Evolutionary conservation across 768 basidiomycete genomes (phyloP).

Genomic region (Leccinum fibrillosum): DNA sequence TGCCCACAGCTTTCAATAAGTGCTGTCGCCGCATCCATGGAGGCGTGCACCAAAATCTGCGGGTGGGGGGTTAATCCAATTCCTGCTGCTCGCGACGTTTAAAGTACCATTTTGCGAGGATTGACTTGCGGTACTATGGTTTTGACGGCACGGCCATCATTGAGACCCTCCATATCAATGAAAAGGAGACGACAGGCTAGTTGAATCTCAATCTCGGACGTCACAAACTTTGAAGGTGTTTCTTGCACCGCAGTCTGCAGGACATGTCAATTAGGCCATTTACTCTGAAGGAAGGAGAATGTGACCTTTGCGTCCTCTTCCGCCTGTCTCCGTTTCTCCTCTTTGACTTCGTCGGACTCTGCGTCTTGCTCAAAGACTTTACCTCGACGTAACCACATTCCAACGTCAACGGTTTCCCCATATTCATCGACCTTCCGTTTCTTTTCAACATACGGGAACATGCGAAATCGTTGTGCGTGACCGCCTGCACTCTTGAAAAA

Average conservation of each 20-base stretch:
- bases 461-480: conserved; percentile 80
- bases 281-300: neutral
- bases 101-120: conserved; percentile 85
- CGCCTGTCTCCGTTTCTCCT: conserved; percentile 60
- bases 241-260: conserved; percentile 73
- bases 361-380: conserved; percentile 89
- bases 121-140: conserved; percentile 96
- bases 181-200: conserved; percentile 85
- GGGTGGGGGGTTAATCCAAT: neutral
- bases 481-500: conserved; percentile 80
- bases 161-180: conserved; percentile 94
- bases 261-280: neutral
- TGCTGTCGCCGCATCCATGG: conserved; percentile 58
- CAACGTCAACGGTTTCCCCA: conserved; percentile 93
- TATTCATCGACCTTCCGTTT: conserved; percentile 91
- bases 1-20: conserved; percentile 80
- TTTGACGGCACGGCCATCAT: conserved; percentile 95
- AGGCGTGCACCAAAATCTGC: conserved; percentile 88
- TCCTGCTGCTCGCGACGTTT: neutral
- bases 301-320: conserved; percentile 75
- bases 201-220: conserved; percentile 71
- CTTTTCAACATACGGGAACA: conserved; percentile 97
- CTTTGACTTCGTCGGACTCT: conserved; percentile 76
- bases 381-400: conserved; percentile 92
- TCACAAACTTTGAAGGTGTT: conserved; percentile 88